A percentile compares a stretch with the other conserved stretches of the same genome.
Conservation (phyloP, 1,284 basidiomycete genomes). For the Termitomyces sp. region DNA sequence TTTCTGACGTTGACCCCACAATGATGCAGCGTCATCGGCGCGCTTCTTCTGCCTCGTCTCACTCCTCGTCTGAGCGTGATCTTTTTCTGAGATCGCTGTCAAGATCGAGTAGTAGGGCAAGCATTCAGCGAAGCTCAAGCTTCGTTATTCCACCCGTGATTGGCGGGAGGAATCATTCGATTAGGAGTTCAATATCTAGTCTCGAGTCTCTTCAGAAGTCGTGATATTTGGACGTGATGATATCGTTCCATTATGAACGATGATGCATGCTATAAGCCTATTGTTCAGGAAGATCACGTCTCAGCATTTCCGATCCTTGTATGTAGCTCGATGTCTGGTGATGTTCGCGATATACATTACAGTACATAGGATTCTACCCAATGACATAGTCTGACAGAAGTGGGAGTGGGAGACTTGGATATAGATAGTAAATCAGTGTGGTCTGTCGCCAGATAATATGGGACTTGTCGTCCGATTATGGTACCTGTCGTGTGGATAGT, state of each 20-base stretch:
- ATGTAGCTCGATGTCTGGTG: background rate
- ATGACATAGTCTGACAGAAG: background rate
- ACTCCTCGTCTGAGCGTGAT: constrained; percentile 29
- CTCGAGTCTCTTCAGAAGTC: constrained; percentile 17
- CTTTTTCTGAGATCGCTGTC: constrained; percentile 26
- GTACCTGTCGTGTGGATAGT: too few relatives aligned
- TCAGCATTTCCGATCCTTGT: background rate
- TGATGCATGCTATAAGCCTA: background rate
- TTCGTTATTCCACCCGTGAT: constrained; percentile 18
- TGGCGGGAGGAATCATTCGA: constrained; percentile 8
- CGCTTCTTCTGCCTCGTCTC: constrained; percentile 62
- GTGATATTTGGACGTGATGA: background rate
- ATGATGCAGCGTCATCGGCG: constrained; percentile 70
- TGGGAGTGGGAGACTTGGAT: background rate
- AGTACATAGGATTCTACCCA: background rate
- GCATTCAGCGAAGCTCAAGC: constrained; percentile 37
- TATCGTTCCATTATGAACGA: background rate
- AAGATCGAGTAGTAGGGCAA: constrained; percentile 52
- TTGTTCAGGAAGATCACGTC: background rate
- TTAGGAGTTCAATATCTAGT: constrained; percentile 21
- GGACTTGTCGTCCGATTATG: background rate
- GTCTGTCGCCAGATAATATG: background rate
- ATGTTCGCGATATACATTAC: background rate
- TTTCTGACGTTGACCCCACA: constrained; percentile 66
- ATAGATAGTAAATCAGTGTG: background rate